These are phyloP conservation scores for Guadua angustifolia DNA, from an alignment of 176 grass and related monocot species.

Conservation along the genomic window DNA sequence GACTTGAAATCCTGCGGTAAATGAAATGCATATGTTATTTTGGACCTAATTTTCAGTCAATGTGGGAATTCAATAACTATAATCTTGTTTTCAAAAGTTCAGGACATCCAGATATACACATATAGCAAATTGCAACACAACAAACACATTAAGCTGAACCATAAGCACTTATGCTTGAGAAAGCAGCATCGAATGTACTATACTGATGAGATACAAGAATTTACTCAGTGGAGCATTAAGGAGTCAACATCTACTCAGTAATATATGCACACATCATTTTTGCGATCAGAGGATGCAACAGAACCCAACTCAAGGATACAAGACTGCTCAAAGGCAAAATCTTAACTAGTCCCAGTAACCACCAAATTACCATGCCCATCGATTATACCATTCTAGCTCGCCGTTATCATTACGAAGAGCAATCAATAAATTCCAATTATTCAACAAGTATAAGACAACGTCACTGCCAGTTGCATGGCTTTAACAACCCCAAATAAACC, in stretches of 20 bases:
- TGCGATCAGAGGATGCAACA: neutral
- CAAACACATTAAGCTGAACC: neutral
- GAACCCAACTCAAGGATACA: neutral
- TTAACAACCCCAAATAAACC: neutral
- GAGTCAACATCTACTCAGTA: neutral
- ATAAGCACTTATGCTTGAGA: neutral
- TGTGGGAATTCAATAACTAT: neutral
- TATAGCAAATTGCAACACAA: slow-evolving; percentile 20
- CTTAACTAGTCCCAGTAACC: neutral
- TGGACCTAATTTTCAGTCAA: neutral
- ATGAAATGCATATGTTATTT: neutral
- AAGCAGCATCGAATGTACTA: neutral
- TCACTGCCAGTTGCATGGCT: neutral
- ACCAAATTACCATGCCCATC: neutral
- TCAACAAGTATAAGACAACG: neutral
- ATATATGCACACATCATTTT: neutral
- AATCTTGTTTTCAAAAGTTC: neutral
- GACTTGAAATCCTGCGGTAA: slow-evolving; percentile 58
- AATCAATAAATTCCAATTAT: neutral
- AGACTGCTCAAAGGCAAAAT: neutral
- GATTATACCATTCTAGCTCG: neutral
- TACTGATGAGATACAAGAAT: neutral
- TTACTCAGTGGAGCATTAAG: neutral
- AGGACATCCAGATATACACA: neutral
- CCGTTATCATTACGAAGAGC: neutral